Base-by-base conservation (phyloP, 164 flowering plant genomes). In the Malania oleifera region DNA sequence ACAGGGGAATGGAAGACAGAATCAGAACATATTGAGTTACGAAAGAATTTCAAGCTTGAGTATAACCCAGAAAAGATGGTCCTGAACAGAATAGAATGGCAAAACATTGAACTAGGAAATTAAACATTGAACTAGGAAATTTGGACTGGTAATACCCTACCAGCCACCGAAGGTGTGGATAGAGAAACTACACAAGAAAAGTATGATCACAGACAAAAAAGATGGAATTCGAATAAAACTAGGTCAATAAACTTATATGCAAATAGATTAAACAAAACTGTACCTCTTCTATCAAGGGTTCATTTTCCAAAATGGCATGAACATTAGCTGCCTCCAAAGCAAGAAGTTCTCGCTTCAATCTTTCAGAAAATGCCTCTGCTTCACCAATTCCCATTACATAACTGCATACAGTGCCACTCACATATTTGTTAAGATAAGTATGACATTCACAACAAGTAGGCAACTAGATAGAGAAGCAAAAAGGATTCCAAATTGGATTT, bases 301-400 rank as follows among this genome's bases (percentile, higher is more conserved):
- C 96, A 69, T 79, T 85, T 77, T 89, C 99, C 76, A 95, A 77
- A 76, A 95, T 85, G 54, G 99, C 93, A 78, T 95, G 99, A 61
- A 95, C 98, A 77, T 95, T 95, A 65, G 99, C 99, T 17, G 99
- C 99, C 82, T 95, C 99, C 61, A 95, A 59, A 49, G 99, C 99
- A 62, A 77, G 98, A 67, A 95, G 90, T 68, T 95, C 99, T 55
- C 99, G 74, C 70, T 86, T 95, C 79, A 95, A 71, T 76, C 99
- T 82, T 77, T 95, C 99, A 64, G 99, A 95, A 75, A 91, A 95
- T 40, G 96, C 98, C 75, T 91, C 99, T 38, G 98, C 99, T 77
- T 95, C 99, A 55, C 98, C 96, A 74, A 91, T 87, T 45, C 96
- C 98, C 93, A 95, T 89, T 60, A 95, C 99, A 73, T 91, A 95